Evolutionary conservation across 2,329 filamentous ascomycete species (phyloP), one percentile per base, ranked within the genome.

Genomic region (Aspergillus ibericus): DNA sequence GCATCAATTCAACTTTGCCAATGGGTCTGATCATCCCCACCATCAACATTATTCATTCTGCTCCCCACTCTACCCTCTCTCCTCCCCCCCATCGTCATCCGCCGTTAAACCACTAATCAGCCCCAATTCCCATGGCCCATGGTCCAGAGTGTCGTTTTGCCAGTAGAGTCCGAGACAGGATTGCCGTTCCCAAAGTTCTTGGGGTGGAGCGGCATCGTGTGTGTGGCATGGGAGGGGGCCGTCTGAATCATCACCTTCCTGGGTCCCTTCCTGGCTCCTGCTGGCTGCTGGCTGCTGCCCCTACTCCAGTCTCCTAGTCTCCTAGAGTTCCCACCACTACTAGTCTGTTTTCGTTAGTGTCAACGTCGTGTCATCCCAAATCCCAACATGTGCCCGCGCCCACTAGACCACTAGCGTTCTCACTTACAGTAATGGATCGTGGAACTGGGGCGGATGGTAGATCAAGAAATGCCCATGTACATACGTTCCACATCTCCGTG

Each of bases 281-380:
- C 61, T 25, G 22, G n/a, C n/a, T n/a, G n/a, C n/a, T n/a, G n/a
- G n/a, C n/a, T n/a, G n/a, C n/a, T n/a, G n/a, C n/a, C 50, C 54
- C 58, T 59, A 53, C 56, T 54, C 60, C 53, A 60, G 35, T 54
- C 55, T n/a, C 32, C 29, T 42, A 13, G 22, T 52, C 51, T 38
- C 56, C 53, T 55, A 56, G 53, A 36, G 18, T 51, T 53, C 52
- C 59, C 57, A 58, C 49, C 53, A 16, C 53, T 27, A 48, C 64
- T 68, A 69, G 62, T 61, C 69, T 67, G 61, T 49, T 66, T 70
- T 70, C 64, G 64, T 68, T 70, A 68, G 69, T 72, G 70, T 73
- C 71, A 74, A 74, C 69, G 71, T 73, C 70, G 72, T 74, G 72
- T 72, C 71, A 73, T 72, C 65, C 65, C 66, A 67, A 63, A 68